These are phyloP conservation scores for Anisodus tanguticus DNA, from an alignment of 257 asterid genomes.

Conservation along the genomic window DNA sequence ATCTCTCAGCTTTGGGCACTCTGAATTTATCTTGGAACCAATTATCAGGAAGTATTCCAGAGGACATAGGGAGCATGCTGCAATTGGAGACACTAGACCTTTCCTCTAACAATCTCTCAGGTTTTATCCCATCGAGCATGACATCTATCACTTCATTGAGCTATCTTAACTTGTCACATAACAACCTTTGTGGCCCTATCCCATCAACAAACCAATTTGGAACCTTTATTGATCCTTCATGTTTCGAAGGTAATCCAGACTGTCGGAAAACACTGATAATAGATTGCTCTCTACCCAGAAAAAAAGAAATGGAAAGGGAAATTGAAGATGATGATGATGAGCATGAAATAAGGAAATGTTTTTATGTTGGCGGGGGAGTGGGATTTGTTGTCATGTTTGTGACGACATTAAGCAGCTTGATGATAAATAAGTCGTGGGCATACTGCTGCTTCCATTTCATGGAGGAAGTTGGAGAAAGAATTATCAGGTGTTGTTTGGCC, in stretches of 20 bases:
- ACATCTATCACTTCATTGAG: not conserved
- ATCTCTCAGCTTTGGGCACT: conserved; percentile 26
- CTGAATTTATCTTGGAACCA: conserved; percentile 35
- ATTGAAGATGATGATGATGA: not conserved
- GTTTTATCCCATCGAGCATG: conserved; percentile 29
- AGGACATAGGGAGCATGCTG: conserved; percentile 11
- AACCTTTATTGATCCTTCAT: conserved; percentile 30
- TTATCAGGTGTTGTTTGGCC: not conserved
- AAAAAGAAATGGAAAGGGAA: not conserved
- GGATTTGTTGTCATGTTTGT: not conserved
- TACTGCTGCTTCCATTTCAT: conserved; percentile 6
- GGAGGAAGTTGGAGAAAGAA: conserved; percentile 18
- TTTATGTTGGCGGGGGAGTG: not conserved
- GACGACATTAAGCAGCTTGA: not conserved
- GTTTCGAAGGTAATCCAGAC: conserved; percentile 32
- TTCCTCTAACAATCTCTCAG: conserved; percentile 28
- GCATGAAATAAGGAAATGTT: not conserved
- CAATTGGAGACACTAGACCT: conserved; percentile 35
- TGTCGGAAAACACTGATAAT: conserved; percentile 28
- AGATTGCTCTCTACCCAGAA: not conserved
- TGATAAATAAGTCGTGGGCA: conserved; percentile 24
- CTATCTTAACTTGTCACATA: not conserved
- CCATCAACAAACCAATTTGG: conserved; percentile 6
- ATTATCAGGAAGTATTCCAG: conserved; percentile 34
- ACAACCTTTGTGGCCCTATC: not conserved